Conservation (phyloP, 176 grass and related monocot species). For the Melocanna baccifera region DNA sequence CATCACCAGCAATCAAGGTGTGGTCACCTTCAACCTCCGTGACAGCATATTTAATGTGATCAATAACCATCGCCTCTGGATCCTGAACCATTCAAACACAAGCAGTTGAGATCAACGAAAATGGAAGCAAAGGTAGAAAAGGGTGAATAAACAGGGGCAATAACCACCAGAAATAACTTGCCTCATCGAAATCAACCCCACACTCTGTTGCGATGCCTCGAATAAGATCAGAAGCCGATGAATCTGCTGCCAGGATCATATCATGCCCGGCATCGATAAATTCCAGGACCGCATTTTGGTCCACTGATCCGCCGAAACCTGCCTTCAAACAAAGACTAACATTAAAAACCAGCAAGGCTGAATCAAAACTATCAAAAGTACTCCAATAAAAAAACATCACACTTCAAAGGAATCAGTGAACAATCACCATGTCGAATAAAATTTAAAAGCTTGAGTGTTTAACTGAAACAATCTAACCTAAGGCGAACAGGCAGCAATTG, state of each 20-base stretch:
- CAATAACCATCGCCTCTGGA: conserved; percentile 73
- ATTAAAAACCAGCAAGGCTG: not conserved
- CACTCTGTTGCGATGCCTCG: conserved; percentile 88
- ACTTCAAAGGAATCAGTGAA: not conserved
- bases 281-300: conserved; percentile 70
- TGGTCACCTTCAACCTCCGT: conserved; percentile 78
- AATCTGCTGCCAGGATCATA: conserved; percentile 83
- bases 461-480: not conserved
- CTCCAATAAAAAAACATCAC: not conserved
- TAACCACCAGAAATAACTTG: conserved; percentile 35
- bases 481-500: not conserved
- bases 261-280: conserved; percentile 88
- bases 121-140: not conserved
- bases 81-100: conserved; percentile 48
- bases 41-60: conserved; percentile 80
- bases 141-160: not conserved
- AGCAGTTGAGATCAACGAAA: conserved; percentile 1
- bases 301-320: conserved; percentile 91
- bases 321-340: not conserved
- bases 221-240: conserved; percentile 84
- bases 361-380: not conserved
- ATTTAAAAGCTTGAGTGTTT: not conserved
- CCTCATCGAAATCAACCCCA: conserved; percentile 96
- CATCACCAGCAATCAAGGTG: conserved; percentile 73
- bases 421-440: not conserved